phyloP scores from a whole-genome alignment of 768 basidiomycete species.

The Mycena venus region DNA sequence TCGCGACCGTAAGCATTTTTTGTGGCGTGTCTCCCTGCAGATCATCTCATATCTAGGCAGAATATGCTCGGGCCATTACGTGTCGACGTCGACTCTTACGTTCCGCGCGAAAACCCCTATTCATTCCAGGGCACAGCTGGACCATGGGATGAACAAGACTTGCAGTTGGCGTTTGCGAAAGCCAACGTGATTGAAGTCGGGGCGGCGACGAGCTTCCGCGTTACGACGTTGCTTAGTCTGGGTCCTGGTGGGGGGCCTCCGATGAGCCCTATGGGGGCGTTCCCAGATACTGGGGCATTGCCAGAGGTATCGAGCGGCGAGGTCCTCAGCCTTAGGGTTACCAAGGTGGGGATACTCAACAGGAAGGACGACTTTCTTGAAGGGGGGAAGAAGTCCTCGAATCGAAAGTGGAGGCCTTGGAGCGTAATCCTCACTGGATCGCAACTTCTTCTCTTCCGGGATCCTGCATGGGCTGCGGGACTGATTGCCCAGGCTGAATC shows the following conservation, averaged over 20 bases:
- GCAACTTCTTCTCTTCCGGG: conserved; percentile 92
- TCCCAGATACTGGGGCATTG: conserved; percentile 38
- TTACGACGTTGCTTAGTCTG: conserved; percentile 51
- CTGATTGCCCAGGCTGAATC: conserved; percentile 59
- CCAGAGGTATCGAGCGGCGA: conserved; percentile 35
- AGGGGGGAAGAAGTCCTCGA: conserved; percentile 80
- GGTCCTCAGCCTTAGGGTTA: conserved; percentile 71
- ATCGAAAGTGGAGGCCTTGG: conserved; percentile 91
- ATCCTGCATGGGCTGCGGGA: conserved; percentile 66
- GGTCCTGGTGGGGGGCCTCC: conserved; percentile 51
- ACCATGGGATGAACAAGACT: conserved; percentile 76
- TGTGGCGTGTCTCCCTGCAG: not conserved
- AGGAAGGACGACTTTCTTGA: conserved; percentile 86
- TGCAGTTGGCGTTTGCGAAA: conserved; percentile 74
- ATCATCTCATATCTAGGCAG: conserved; percentile 50
- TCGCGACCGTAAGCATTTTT: conserved; percentile 74
- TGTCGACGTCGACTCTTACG: conserved; percentile 69
- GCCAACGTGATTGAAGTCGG: conserved; percentile 72
- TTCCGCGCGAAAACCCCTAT: conserved; percentile 76
- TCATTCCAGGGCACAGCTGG: conserved; percentile 74
- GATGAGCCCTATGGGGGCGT: conserved; percentile 39
- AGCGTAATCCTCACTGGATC: conserved; percentile 90
- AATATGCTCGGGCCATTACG: conserved; percentile 78
- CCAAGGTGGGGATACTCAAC: conserved; percentile 84
- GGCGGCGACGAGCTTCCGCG: conserved; percentile 53